These are phyloP conservation scores for Breviolum minutum DNA, from an alignment of 73 alveolate genomes.

Conservation along the genomic window DNA sequence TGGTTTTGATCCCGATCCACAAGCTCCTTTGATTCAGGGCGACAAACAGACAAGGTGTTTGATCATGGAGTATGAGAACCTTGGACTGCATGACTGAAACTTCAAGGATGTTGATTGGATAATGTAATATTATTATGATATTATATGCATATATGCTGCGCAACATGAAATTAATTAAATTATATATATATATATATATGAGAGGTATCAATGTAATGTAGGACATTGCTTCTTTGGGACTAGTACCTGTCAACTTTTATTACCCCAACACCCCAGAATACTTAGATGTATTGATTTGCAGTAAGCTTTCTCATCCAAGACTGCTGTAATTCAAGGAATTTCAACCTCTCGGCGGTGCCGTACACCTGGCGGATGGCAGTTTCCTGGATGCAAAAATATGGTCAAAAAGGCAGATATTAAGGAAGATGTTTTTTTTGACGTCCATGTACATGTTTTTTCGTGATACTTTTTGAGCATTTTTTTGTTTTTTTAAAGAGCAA, in stretches of 20 bases:
- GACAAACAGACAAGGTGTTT: conserved; percentile 69
- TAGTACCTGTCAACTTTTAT: no score
- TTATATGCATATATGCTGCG: no score
- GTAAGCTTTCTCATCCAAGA: neutral
- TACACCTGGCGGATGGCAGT: conserved; percentile 94
- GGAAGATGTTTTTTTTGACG: neutral
- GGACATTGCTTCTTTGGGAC: neutral
- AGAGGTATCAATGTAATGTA: no score
- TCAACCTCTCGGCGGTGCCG: conserved; percentile 61
- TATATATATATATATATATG: neutral
- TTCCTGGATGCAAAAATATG: neutral
- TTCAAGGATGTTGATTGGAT: neutral
- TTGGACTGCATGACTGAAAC: neutral
- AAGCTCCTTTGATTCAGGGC: conserved; percentile 42
- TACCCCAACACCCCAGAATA: no score
- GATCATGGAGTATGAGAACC: conserved; percentile 62
- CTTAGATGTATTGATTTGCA: neutral
- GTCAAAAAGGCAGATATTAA: neutral
- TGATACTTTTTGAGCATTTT: neutral
- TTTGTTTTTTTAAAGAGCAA: no score
- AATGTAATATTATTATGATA: no score
- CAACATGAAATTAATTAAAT: no score
- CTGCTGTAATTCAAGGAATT: neutral
- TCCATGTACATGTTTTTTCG: neutral
- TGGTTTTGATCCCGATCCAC: conserved; percentile 36